Percentiles rank a stretch among this genome's conserved stretches.
Evolutionary conservation across 2,329 filamentous ascomycete genomes (phyloP).

Genomic region (Pezicula rhizophila): DNA sequence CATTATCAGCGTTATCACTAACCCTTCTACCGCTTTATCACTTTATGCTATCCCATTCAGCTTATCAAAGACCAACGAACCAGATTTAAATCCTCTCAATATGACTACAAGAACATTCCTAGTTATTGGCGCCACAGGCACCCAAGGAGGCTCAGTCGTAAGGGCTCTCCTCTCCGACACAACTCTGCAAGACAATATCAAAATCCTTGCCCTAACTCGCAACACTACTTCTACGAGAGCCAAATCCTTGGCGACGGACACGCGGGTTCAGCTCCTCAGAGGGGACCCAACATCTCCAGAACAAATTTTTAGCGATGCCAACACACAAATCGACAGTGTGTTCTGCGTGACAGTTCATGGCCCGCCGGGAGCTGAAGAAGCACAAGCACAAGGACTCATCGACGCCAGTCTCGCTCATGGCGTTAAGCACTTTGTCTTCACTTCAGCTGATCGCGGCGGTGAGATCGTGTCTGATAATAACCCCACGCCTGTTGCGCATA

Average conservation of each 20-base stretch:
- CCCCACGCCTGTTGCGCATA: conserved; percentile 54
- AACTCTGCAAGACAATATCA: conserved; percentile 22
- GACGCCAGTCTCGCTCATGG: conserved; percentile 48
- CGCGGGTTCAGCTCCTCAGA: conserved; percentile 43
- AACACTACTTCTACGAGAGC: conserved; percentile 37
- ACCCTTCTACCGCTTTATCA: too few species aligned
- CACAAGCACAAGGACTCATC: conserved; percentile 52
- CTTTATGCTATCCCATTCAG: too few species aligned
- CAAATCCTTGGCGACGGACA: conserved; percentile 34
- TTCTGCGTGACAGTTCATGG: conserved; percentile 39
- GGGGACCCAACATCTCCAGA: conserved; percentile 44
- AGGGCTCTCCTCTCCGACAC: conserved; percentile 27
- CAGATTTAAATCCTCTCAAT: too few species aligned
- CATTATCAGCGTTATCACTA: too few species aligned
- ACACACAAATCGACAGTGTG: conserved; percentile 43
- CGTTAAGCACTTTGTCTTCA: conserved; percentile 58
- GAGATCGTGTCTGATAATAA: conserved; percentile 41
- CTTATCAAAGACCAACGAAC: too few species aligned
- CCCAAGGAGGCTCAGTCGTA: conserved; percentile 26
- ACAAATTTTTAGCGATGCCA: conserved; percentile 39
- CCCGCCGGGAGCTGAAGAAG: conserved; percentile 33
- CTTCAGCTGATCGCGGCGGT: conserved; percentile 57
- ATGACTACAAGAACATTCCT: conserved; percentile 11
- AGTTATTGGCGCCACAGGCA: conserved; percentile 27
- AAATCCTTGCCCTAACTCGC: conserved; percentile 48